A percentile compares a stretch with the other conserved stretches of the same genome.
Evolutionary conservation across 1,284 basidiomycete genomes (phyloP).

Genomic region (Volvariella surrecta): DNA sequence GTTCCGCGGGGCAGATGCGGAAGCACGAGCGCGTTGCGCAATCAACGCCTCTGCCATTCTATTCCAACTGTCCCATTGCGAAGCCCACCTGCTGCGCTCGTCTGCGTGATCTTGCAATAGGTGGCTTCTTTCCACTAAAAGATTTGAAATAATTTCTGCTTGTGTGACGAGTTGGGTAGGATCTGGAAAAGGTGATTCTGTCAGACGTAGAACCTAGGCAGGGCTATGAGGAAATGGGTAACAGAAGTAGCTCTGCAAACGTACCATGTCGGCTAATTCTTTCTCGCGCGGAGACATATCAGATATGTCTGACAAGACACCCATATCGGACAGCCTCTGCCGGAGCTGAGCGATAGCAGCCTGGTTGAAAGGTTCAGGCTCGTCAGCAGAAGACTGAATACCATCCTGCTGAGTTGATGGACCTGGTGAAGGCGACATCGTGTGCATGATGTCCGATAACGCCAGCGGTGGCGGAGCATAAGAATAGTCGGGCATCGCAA

Average conservation of each 20-base stretch:
- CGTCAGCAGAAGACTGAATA: not conserved
- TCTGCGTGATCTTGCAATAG: conserved; percentile 41
- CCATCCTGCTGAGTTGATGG: conserved; percentile 3
- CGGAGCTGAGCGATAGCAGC: conserved; percentile 21
- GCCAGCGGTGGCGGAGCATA: conserved; percentile 16
- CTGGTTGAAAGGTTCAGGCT: conserved; percentile 20
- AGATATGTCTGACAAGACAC: conserved; percentile 8
- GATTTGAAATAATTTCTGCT: conserved; percentile 47
- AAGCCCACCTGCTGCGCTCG: conserved; percentile 47
- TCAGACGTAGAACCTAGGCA: conserved; percentile 43
- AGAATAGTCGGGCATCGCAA: not conserved
- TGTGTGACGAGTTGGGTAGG: conserved; percentile 48
- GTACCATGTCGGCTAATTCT: conserved; percentile 52
- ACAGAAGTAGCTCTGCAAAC: conserved; percentile 13
- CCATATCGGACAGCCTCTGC: conserved; percentile 17
- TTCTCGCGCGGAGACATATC: conserved; percentile 29
- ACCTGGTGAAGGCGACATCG: conserved; percentile 22
- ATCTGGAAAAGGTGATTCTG: conserved; percentile 25
- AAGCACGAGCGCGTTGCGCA: conserved; percentile 32
- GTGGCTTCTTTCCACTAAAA: conserved; percentile 51
- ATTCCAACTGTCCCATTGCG: conserved; percentile 52
- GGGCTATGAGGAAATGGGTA: conserved; percentile 8
- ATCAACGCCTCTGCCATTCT: conserved; percentile 57
- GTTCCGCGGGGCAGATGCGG: conserved; percentile 23
- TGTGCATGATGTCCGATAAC: conserved; percentile 24